Percentiles rank a stretch among this genome's conserved stretches.
phyloP scores from a whole-genome alignment of 176 grass and related monocot genomes.

The Rhynchospora tenuis region DNA sequence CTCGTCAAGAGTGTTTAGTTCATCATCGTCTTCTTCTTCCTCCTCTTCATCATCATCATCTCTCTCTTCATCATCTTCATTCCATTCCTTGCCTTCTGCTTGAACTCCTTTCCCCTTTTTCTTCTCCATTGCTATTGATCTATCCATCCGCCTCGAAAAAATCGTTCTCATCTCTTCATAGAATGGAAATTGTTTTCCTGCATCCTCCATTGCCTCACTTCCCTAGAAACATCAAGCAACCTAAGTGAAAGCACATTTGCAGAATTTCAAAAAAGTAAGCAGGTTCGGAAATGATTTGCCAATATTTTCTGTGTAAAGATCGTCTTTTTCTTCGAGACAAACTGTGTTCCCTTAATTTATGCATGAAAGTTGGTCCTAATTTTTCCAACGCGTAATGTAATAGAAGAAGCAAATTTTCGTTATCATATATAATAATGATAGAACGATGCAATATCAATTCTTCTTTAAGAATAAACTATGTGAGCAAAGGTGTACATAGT shows the following conservation, averaged over 20 bases:
- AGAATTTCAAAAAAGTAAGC: background rate
- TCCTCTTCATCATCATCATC: constrained; percentile 31
- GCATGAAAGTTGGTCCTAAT: background rate
- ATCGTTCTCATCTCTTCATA: constrained; percentile 72
- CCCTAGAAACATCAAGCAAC: constrained; percentile 25
- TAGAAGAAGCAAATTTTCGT: background rate
- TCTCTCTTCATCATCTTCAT: constrained; percentile 26
- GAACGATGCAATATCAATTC: background rate
- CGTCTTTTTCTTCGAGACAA: background rate
- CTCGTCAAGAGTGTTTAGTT: background rate
- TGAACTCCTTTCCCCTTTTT: constrained; percentile 44
- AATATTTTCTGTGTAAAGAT: background rate
- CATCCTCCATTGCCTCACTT: constrained; percentile 25
- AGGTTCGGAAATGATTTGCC: background rate
- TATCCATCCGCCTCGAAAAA: constrained; percentile 39
- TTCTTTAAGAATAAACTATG: background rate
- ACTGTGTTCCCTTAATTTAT: background rate
- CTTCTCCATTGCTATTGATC: constrained; percentile 38
- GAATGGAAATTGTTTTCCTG: constrained; percentile 63
- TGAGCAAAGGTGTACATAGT: background rate
- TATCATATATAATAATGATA: background rate
- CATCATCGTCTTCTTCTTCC: constrained; percentile 28
- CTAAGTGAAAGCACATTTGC: background rate
- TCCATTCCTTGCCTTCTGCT: constrained; percentile 19
- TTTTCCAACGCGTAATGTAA: background rate